These are phyloP conservation scores for Venturiaceae sp. DNA, from an alignment of 2,329 filamentous ascomycete genomes.

Conservation along the genomic window DNA sequence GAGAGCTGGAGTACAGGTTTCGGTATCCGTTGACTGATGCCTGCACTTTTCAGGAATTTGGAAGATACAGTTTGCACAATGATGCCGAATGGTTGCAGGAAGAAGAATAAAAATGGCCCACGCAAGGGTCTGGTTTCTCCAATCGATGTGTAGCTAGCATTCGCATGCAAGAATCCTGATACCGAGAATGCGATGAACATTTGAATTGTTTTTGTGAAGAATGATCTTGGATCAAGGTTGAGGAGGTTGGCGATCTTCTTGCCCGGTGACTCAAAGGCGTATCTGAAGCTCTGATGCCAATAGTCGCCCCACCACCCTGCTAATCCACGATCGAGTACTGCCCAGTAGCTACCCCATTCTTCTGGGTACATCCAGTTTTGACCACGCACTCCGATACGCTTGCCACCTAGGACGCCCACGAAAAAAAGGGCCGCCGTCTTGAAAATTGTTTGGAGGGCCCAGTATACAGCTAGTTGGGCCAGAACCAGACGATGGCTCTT, in stretches of 20 bases:
- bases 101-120: conserved; percentile 58
- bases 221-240: conserved; percentile 20
- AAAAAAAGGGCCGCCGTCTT: conserved; percentile 52
- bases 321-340: conserved; percentile 59
- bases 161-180: conserved; percentile 60
- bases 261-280: conserved; percentile 55
- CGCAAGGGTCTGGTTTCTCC: conserved; percentile 46
- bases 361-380: conserved; percentile 53
- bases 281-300: conserved; percentile 89
- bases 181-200: conserved; percentile 51
- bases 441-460: conserved; percentile 53
- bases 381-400: conserved; percentile 49
- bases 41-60: conserved; percentile 21
- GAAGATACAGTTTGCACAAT: conserved; percentile 44
- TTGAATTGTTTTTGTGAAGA: conserved; percentile 28
- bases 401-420: conserved; percentile 46
- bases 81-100: conserved; percentile 58
- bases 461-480: conserved; percentile 46
- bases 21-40: conserved; percentile 31
- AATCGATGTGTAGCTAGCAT: conserved; percentile 59
- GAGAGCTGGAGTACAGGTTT: conserved; percentile 35
- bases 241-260: conserved; percentile 31
- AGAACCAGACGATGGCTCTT: conserved; percentile 47
- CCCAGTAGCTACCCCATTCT: conserved; percentile 42
- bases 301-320: conserved; percentile 74